Conservation (phyloP, 768 basidiomycete genomes). For the Trametes villosa region DNA sequence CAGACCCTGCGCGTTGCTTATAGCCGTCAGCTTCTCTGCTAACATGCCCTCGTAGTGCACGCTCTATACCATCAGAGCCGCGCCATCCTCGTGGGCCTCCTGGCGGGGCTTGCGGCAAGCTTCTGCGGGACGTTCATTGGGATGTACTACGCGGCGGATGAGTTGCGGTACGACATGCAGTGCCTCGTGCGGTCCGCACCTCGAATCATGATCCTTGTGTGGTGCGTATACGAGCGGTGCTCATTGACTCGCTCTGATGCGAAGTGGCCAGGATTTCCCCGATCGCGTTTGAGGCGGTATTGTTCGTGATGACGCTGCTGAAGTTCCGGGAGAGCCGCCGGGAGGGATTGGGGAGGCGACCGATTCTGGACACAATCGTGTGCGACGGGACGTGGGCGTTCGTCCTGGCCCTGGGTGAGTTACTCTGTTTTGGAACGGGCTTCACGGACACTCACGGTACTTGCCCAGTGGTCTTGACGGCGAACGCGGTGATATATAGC, state of each 20-base stretch:
- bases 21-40: background rate
- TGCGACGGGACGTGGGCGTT: slow-evolving; percentile 22
- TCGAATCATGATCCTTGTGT: background rate
- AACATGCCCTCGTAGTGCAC: background rate
- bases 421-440: background rate
- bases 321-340: slow-evolving; percentile 4
- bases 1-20: background rate
- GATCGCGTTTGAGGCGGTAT: slow-evolving; percentile 4
- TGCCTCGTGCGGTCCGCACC: background rate
- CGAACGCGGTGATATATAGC: slow-evolving; percentile 22
- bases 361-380: slow-evolving; percentile 1
- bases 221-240: background rate
- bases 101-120: background rate
- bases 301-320: slow-evolving; percentile 12
- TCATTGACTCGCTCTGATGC: background rate
- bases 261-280: background rate
- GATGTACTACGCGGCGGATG: background rate
- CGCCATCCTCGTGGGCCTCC: background rate
- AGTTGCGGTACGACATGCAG: background rate
- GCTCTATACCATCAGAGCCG: slow-evolving; percentile 7
- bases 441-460: background rate
- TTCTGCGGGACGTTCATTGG: background rate
- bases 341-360: background rate
- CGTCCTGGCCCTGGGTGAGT: slow-evolving; percentile 9
- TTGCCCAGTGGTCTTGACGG: slow-evolving; percentile 13